phyloP scores from a whole-genome alignment of 2,329 filamentous ascomycete species.

The Rhexocercosporidium sp. region DNA sequence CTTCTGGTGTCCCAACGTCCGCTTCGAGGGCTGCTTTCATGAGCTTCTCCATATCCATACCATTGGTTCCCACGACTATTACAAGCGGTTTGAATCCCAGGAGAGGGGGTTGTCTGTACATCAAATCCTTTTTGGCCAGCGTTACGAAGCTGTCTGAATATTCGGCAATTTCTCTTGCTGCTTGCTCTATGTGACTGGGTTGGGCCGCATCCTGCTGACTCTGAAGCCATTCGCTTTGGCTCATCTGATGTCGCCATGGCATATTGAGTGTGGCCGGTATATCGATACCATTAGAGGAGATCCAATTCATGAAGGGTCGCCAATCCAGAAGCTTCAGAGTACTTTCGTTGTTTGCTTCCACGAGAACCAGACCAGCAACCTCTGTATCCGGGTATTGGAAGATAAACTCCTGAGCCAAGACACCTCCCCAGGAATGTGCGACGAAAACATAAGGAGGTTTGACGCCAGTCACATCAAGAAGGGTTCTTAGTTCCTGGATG shows the following conservation, averaged over 20 bases:
- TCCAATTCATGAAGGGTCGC: conserved; percentile 9
- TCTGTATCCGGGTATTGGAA: not conserved
- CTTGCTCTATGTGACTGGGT: conserved; percentile 1
- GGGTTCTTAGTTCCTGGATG: conserved; percentile 20
- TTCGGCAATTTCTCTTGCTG: conserved; percentile 11
- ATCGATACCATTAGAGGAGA: not conserved
- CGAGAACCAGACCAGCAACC: conserved; percentile 31
- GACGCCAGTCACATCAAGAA: conserved; percentile 23
- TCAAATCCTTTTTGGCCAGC: conserved; percentile 1
- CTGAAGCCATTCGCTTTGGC: conserved; percentile 21
- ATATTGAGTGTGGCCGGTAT: not conserved
- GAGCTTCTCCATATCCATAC: conserved; percentile 27
- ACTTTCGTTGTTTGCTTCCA: conserved; percentile 30
- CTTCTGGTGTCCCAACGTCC: conserved; percentile 44
- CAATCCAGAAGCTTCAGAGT: conserved; percentile 15
- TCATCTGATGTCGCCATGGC: conserved; percentile 9
- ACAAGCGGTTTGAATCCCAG: conserved; percentile 7
- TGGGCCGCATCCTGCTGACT: conserved; percentile 3
- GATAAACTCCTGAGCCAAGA: conserved; percentile 28
- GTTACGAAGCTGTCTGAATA: conserved; percentile 16
- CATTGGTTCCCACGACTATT: conserved; percentile 17
- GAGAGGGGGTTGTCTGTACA: not conserved
- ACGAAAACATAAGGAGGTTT: conserved; percentile 27
- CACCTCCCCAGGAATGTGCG: conserved; percentile 29
- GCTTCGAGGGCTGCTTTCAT: conserved; percentile 42